phyloP scores from a whole-genome alignment of 2,329 filamentous ascomycete species.

The Chrysoporthe deuterocubensis region DNA sequence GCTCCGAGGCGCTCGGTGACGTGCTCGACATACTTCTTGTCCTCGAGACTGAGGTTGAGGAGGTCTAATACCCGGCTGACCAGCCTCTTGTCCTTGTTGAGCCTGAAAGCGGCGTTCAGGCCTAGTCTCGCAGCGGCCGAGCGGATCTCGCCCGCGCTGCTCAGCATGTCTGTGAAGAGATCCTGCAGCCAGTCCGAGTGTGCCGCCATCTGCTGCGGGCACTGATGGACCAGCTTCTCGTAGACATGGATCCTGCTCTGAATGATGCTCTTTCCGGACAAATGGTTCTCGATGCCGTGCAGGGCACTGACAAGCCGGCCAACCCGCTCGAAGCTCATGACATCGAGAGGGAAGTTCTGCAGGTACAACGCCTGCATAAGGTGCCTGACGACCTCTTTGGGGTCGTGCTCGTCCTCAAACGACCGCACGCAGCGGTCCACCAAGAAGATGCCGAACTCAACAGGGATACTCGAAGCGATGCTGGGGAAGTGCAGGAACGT shows the following conservation, averaged over 20 bases:
- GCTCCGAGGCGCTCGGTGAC: constrained; percentile 68
- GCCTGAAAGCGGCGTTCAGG: constrained; percentile 67
- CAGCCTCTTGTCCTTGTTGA: constrained; percentile 71
- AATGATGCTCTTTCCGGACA: constrained; percentile 81
- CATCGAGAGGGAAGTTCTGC: constrained; percentile 75
- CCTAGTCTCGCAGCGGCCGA: constrained; percentile 75
- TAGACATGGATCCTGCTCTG: constrained; percentile 80
- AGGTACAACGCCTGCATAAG: constrained; percentile 80
- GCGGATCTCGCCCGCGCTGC: constrained; percentile 76
- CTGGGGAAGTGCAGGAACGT: constrained; percentile 76
- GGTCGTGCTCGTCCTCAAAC: constrained; percentile 68
- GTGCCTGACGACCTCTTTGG: constrained; percentile 79
- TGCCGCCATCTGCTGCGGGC: constrained; percentile 69
- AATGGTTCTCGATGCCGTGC: constrained; percentile 71
- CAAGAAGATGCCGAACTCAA: constrained; percentile 79
- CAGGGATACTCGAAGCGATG: constrained; percentile 71
- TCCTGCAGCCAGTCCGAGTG: constrained; percentile 82
- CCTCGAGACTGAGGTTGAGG: constrained; percentile 61
- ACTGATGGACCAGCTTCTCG: constrained; percentile 74
- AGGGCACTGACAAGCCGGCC: constrained; percentile 72
- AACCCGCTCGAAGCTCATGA: constrained; percentile 74
- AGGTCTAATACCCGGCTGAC: constrained; percentile 70
- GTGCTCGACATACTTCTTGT: constrained; percentile 69
- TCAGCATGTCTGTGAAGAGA: constrained; percentile 81
- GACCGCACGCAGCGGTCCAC: constrained; percentile 79